Base-by-base conservation (phyloP, 1,284 basidiomycete species). In the Moesziomyces antarcticus region DNA sequence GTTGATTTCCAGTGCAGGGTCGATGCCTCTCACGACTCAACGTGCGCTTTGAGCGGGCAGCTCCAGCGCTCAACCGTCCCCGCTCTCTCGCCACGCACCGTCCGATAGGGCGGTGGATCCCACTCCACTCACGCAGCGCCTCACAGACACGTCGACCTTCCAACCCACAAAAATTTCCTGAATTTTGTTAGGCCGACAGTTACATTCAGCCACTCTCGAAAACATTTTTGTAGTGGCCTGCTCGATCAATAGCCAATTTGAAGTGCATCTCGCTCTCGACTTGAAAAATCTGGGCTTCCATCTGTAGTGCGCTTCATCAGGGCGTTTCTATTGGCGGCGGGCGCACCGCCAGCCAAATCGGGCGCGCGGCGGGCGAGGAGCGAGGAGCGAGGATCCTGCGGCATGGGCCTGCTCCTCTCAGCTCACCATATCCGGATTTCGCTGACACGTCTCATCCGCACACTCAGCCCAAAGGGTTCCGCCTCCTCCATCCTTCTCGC, bases 371-470 rank as follows among this genome's bases (percentile, higher is more conserved):
- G 10, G 30, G 11, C 2, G 35, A 41, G 25, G 43, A 50, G 47
- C 43, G 51, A 56, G 41, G 47, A 20, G 40, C 21, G 27, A 43
- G 16, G 13, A 18, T 40, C 37, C 37, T 40, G 37, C 37, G 37
- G 55, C 65, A 49, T 48, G 52, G 56, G 52, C 65, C 52, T 56
- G 40, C 58, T 60, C 40, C 22, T 42, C 16, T 44, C 13, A 21
- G 51, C 47, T 45, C 37, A 55, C 48, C 56, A 25, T 51, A 54
- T 49, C 33, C 54, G 65, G 48, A 59, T 55, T 50, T 33, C 30
- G 13, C 56, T 59, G 13, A 45, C 58, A 61, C 35, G n/a, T 68
- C 48, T 43, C 60, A 69, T 69, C 55, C 48, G 42, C 51, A 40
- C 30, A 13, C 30, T 33, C 11, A 33, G 30, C 25, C 14, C 20